Conservation (phyloP, 495 filamentous ascomycete species). For the Daldinia decipiens region DNA sequence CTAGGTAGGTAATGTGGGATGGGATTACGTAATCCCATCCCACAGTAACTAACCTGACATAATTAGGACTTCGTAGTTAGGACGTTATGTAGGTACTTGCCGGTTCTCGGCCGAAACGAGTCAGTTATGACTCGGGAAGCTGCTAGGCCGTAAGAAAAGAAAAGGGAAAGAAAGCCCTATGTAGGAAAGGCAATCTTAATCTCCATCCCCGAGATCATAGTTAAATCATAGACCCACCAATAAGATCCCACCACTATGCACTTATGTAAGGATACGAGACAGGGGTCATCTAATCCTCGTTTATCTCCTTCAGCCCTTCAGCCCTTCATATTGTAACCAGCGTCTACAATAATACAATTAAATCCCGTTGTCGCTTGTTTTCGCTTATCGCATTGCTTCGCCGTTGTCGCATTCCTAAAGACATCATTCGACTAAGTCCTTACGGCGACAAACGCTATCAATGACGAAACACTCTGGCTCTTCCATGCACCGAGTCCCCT, state of each 20-base stretch:
- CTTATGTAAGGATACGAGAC: conserved; percentile 24
- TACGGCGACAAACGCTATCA: conserved; percentile 17
- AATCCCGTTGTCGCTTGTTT: conserved; percentile 14
- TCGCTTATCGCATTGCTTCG: conserved; percentile 2
- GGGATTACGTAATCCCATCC: too few relatives aligned
- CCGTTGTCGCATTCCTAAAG: not conserved
- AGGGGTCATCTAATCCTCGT: conserved; percentile 21
- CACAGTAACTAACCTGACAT: too few relatives aligned
- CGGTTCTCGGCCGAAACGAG: not conserved
- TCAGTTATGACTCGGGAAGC: not conserved
- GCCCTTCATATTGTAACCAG: not conserved
- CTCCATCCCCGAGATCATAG: conserved; percentile 32
- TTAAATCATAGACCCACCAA: conserved; percentile 37
- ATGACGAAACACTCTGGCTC: conserved; percentile 37
- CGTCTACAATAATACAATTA: not conserved
- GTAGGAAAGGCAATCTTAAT: conserved; percentile 9
- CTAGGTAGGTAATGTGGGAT: too few relatives aligned
- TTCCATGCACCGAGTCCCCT: conserved; percentile 47
- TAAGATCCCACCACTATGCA: conserved; percentile 13
- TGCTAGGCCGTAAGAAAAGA: not conserved
- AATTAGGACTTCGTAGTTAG: not conserved
- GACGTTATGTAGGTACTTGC: not conserved
- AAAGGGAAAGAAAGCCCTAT: not conserved
- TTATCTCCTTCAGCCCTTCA: conserved; percentile 28
- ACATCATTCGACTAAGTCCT: conserved; percentile 1